Evolutionary conservation across 257 asterid genomes (phyloP).

Genomic region (Forsythia viridissima): DNA sequence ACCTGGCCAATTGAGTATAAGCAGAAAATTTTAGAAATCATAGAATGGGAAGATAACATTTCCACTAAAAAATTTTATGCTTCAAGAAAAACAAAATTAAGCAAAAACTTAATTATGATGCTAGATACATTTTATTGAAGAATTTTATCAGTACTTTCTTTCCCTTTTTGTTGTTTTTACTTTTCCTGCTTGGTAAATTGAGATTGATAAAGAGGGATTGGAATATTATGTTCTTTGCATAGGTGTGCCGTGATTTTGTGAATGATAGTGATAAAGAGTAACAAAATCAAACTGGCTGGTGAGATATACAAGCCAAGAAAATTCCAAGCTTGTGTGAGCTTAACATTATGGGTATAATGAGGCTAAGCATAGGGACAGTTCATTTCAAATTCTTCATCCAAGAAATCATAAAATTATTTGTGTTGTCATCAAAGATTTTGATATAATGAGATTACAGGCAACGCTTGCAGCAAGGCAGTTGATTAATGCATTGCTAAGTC

Average conservation of each 20-base stretch:
- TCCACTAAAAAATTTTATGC: not conserved
- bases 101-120: not conserved
- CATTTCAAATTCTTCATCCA: not conserved
- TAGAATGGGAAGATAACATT: not conserved
- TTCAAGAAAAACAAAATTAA: not conserved
- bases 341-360: not conserved
- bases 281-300: not conserved
- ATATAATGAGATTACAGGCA: slow-evolving; percentile 48
- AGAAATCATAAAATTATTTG: not conserved
- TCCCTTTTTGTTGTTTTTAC: not conserved
- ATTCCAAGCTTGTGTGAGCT: not conserved
- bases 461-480: slow-evolving; percentile 80
- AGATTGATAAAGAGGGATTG: not conserved
- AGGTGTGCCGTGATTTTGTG: not conserved
- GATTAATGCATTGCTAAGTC: slow-evolving; percentile 68
- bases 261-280: not conserved
- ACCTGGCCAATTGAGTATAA: not conserved
- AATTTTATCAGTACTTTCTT: not conserved
- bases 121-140: not conserved
- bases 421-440: not conserved
- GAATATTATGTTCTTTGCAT: not conserved
- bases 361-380: not conserved
- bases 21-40: not conserved
- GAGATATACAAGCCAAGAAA: not conserved
- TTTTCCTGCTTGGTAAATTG: not conserved